Conservation (phyloP, 306 rosid genomes). For the Rosa multiflora region DNA sequence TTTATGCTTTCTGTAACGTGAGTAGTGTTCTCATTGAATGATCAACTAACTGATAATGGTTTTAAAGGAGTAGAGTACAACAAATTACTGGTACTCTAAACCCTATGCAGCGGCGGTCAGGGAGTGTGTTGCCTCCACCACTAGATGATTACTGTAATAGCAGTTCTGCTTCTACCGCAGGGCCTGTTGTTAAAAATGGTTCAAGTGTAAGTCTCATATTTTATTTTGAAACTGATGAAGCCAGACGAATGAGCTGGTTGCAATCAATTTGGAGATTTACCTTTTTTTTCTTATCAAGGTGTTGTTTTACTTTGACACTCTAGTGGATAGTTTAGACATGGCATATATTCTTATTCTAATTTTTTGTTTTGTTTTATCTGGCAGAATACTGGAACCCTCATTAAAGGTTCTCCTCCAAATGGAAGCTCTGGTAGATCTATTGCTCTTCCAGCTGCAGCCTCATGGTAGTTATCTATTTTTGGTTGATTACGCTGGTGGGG, state of each 20-base stretch:
- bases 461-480: slow-evolving; percentile 57
- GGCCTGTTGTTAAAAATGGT: slow-evolving; percentile 51
- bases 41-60: slow-evolving; percentile 37
- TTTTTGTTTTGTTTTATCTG: slow-evolving; percentile 22
- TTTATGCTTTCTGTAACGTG: slow-evolving; percentile 17
- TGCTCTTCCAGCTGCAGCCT: slow-evolving; percentile 63
- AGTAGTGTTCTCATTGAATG: slow-evolving; percentile 25
- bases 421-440: slow-evolving; percentile 57
- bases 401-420: slow-evolving; percentile 69
- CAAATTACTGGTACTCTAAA: slow-evolving; percentile 73
- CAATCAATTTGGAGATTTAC: background rate
- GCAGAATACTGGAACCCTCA: slow-evolving; percentile 50
- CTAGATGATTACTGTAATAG: slow-evolving; percentile 53
- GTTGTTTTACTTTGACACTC: background rate
- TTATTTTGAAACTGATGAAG: background rate
- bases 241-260: background rate
- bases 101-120: slow-evolving; percentile 70
- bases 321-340: background rate
- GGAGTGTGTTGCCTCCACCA: slow-evolving; percentile 80
- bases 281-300: no score
- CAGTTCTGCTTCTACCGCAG: slow-evolving; percentile 52
- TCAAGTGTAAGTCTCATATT: slow-evolving; percentile 55
- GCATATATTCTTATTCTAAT: slow-evolving; percentile 1
- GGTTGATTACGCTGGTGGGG: slow-evolving; percentile 3
- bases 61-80: slow-evolving; percentile 79